These are phyloP conservation scores for Ascocoryne sarcoides DNA, from an alignment of 2,329 filamentous ascomycete genomes.

Conservation along the genomic window DNA sequence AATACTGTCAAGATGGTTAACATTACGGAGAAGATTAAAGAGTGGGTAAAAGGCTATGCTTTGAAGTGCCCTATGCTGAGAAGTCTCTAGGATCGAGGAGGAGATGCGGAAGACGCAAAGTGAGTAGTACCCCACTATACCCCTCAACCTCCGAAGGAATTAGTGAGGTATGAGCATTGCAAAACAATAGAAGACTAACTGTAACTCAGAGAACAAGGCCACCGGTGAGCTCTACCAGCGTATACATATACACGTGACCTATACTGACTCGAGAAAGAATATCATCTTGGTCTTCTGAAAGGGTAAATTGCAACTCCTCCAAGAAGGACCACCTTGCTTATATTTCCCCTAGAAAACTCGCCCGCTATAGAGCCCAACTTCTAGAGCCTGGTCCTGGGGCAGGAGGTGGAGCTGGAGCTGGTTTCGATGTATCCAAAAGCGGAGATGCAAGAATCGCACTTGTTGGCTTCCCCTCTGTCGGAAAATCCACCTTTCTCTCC, in stretches of 20 bases:
- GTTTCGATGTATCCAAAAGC: slow-evolving; percentile 92
- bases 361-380: slow-evolving; percentile 85
- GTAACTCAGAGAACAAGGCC: slow-evolving; percentile 80
- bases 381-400: slow-evolving; percentile 79
- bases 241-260: slow-evolving; percentile 16
- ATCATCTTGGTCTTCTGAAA: slow-evolving; percentile 95
- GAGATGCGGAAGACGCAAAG: slow-evolving; percentile 99
- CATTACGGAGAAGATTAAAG: slow-evolving; percentile 99
- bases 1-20: slow-evolving; percentile 71
- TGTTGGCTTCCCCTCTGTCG: slow-evolving; percentile 97
- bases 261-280: slow-evolving; percentile 53
- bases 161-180: too few species aligned
- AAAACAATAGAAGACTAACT: slow-evolving; percentile 7
- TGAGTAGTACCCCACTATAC: slow-evolving; percentile 38
- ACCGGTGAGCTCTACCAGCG: slow-evolving; percentile 59
- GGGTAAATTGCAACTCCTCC: slow-evolving; percentile 54
- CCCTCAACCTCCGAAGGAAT: background rate
- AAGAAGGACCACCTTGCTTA: slow-evolving; percentile 1
- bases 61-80: slow-evolving; percentile 10
- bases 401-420: slow-evolving; percentile 34
- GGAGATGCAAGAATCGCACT: slow-evolving; percentile 95
- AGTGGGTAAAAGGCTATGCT: slow-evolving; percentile 47
- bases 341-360: slow-evolving; percentile 66
- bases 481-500: slow-evolving; percentile 97
- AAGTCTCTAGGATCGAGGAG: slow-evolving; percentile 75